Percentiles rank a stretch among this genome's conserved stretches.
Conservation (phyloP, 352 stramenopile species). For the Phytophthora hybrid region DNA sequence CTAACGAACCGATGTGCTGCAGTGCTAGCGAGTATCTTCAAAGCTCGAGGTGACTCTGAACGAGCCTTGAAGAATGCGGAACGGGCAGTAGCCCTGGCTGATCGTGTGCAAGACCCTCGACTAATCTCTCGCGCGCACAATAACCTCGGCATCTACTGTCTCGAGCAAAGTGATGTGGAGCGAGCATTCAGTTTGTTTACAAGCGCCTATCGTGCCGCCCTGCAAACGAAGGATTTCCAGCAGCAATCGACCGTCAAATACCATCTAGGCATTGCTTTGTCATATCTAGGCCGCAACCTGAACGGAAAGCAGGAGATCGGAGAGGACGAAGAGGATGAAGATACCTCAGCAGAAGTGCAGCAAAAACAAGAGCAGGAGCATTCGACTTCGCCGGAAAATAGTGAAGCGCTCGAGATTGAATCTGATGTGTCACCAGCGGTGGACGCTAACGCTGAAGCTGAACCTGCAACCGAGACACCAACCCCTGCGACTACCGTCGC, state of each 20-base stretch:
- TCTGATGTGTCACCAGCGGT: not conserved
- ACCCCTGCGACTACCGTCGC: not conserved
- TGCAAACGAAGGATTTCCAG: slow-evolving; percentile 37
- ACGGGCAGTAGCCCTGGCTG: slow-evolving; percentile 30
- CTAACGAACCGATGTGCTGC: not conserved
- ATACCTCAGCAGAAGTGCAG: not conserved
- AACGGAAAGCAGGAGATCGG: slow-evolving; percentile 24
- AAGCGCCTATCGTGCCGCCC: slow-evolving; percentile 42
- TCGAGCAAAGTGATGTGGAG: slow-evolving; percentile 39
- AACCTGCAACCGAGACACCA: not conserved
- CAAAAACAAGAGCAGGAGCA: not conserved
- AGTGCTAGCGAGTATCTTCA: slow-evolving; percentile 48
- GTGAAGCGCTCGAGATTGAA: not conserved
- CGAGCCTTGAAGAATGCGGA: slow-evolving; percentile 32
- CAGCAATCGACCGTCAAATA: slow-evolving; percentile 54
- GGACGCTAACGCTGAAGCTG: not conserved
- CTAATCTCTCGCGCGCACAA: slow-evolving; percentile 50
- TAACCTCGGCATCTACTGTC: slow-evolving; percentile 47
- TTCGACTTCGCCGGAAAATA: not conserved
- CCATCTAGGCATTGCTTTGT: slow-evolving; percentile 50
- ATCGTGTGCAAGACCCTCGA: slow-evolving; percentile 24
- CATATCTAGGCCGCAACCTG: slow-evolving; percentile 36
- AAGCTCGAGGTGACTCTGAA: slow-evolving; percentile 27
- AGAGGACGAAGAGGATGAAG: slow-evolving; percentile 34
- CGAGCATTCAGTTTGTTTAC: slow-evolving; percentile 47